Conservation (phyloP, 192 early-diverging fungal genomes). For the Coemansia nantahalensis region DNA sequence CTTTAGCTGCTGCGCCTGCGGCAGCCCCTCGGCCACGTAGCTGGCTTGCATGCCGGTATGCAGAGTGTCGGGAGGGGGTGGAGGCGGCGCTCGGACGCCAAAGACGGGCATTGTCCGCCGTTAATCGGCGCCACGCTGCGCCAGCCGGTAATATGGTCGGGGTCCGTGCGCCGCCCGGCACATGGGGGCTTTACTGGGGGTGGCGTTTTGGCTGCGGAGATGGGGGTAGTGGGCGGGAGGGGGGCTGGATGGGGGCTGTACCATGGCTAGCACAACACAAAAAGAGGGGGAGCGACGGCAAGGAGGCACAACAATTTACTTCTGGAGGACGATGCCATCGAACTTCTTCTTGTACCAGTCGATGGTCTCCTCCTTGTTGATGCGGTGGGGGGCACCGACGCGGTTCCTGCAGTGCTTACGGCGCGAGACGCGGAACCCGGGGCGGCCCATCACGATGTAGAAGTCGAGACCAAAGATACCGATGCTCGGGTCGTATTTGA, state of each 20-base stretch:
- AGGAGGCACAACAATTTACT: too few species aligned
- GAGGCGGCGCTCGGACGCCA: too few species aligned
- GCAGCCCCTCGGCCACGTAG: too few species aligned
- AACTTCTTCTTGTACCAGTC: conserved; percentile 98
- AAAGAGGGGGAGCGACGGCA: background rate
- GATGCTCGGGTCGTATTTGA: conserved; percentile 99
- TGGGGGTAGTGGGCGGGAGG: too few species aligned
- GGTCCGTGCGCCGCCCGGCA: too few species aligned
- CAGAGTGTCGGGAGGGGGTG: too few species aligned
- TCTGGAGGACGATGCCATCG: conserved; percentile 84
- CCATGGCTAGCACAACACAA: background rate
- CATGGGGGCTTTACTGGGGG: too few species aligned
- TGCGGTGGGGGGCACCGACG: conserved; percentile 88
- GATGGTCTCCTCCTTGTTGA: conserved; percentile 94
- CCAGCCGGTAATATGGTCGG: too few species aligned
- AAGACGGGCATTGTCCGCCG: too few species aligned
- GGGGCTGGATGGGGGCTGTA: background rate
- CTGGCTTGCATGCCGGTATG: too few species aligned
- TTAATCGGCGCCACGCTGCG: too few species aligned
- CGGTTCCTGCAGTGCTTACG: conserved; percentile 83
- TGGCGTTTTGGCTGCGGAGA: too few species aligned
- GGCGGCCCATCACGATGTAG: conserved; percentile 98
- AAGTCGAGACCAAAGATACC: conserved; percentile 99
- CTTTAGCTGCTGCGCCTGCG: conserved; percentile 20
- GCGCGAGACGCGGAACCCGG: conserved; percentile 92